Evolutionary conservation across 345 rosid species (phyloP), one percentile per base, ranked within the genome.

Genomic region (Camelina neglecta): DNA sequence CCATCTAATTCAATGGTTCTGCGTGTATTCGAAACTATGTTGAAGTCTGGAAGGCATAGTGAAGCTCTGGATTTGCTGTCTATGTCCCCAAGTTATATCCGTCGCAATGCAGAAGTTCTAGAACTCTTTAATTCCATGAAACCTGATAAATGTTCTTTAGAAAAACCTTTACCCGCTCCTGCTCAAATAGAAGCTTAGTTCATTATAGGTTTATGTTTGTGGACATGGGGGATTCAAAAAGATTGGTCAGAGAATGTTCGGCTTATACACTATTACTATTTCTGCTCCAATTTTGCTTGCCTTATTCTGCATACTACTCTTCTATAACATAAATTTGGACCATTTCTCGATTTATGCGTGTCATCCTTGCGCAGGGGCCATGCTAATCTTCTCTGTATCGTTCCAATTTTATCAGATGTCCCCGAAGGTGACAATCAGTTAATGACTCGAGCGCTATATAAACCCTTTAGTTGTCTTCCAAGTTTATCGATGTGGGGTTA

Each of bases 51-150:
- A 45, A 90, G 87, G 86, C 88, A 75, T 33, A 72, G 76, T 29
- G 87, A 85, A 76, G 97, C 97, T 58, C 97, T 88, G 67, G 91
- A 89, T 76, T 77, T 90, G 62, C 74, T 95, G 80, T 83, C 90
- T 29, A 77, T 83, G 69, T 90, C 88, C 73, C 97, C 96, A 0
- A 72, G 81, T 24, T 81, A 79, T 74, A 69, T 92, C 73, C 91
- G 96, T 29, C 83, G 87, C 75, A 83, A 86, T 80, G 89, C 96
- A 12, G 93, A 95, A 83, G 89, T 92, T 72, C 71, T 92, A 81
- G 79, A 85, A 73, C 90, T 95, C 54, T 92, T 95, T 67, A 79
- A 56, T 78, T 80, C 89, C 48, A 72, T 72, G 81, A 82, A 84
- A 69, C 57, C 82, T 45, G 73, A 77, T 7, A 67, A 72, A 69